These are phyloP conservation scores for Emmonsiellopsis sp. DNA, from an alignment of 2,329 filamentous ascomycete genomes.

Conservation along the genomic window DNA sequence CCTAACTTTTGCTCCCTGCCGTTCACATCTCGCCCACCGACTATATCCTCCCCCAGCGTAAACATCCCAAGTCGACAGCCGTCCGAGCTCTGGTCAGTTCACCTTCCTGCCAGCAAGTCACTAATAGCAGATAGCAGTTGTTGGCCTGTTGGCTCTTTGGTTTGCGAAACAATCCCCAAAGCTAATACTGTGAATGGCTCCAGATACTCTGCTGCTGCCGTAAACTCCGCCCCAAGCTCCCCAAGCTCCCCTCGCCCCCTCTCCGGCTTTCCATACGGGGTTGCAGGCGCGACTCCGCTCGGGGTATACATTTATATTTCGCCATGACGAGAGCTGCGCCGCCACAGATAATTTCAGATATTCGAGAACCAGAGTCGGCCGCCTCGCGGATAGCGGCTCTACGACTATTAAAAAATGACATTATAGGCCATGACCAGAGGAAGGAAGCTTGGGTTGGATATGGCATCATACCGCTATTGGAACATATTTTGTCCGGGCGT, in stretches of 20 bases:
- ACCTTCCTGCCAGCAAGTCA: no score
- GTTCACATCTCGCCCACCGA: no score
- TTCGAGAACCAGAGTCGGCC: conserved; percentile 44
- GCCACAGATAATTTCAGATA: conserved; percentile 48
- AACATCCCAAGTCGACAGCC: no score
- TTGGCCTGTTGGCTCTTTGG: no score
- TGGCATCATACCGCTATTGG: conserved; percentile 53
- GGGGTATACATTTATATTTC: conserved; percentile 4
- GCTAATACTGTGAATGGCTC: no score
- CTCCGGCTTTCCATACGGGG: not conserved
- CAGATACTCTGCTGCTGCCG: no score
- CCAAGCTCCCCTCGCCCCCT: not conserved
- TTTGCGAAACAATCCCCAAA: no score
- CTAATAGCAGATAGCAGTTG: no score
- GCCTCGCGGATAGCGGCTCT: conserved; percentile 47
- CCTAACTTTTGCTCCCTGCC: no score
- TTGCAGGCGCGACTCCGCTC: no score
- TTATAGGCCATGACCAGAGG: conserved; percentile 77
- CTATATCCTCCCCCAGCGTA: no score
- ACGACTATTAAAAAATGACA: conserved; percentile 72
- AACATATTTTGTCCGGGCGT: conserved; percentile 39
- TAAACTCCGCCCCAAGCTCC: not conserved
- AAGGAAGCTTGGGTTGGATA: conserved; percentile 70
- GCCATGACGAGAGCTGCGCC: conserved; percentile 48
- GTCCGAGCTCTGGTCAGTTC: no score